Percentiles rank a stretch among this genome's conserved stretches.
phyloP scores from a whole-genome alignment of 2,329 filamentous ascomycete species.

The Dactylellina leptospora region DNA sequence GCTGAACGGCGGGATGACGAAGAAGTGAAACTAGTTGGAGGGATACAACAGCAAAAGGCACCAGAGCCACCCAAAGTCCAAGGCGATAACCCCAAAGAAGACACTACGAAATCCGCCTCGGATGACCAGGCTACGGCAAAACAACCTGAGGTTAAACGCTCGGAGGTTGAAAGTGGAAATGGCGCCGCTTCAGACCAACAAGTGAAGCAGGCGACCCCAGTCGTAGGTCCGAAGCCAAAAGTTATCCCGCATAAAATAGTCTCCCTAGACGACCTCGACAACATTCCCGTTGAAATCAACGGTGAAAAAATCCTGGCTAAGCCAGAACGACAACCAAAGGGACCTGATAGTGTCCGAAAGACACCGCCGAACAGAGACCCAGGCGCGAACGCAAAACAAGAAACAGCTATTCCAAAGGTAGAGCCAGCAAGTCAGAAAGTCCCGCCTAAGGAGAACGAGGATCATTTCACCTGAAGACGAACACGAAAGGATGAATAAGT shows the following conservation, averaged over 20 bases:
- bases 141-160: background rate
- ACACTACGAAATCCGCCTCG: background rate
- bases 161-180: background rate
- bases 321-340: no score
- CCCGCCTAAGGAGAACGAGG: background rate
- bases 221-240: background rate
- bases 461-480: background rate
- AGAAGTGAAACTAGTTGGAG: constrained; percentile 7
- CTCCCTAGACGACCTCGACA: constrained; percentile 45
- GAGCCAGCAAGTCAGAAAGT: background rate
- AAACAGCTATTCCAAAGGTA: background rate
- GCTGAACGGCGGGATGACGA: background rate
- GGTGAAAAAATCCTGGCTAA: constrained; percentile 19
- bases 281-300: constrained; percentile 33
- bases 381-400: background rate
- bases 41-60: constrained; percentile 17
- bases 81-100: background rate
- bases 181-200: no score
- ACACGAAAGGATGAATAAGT: background rate
- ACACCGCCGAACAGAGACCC: background rate
- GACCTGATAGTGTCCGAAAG: no score
- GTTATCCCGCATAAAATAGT: constrained; percentile 41
- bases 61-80: background rate
- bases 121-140: background rate
- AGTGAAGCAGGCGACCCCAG: background rate